Conservation (phyloP, 768 basidiomycete genomes). For the Mycena olivaceomarginata region DNA sequence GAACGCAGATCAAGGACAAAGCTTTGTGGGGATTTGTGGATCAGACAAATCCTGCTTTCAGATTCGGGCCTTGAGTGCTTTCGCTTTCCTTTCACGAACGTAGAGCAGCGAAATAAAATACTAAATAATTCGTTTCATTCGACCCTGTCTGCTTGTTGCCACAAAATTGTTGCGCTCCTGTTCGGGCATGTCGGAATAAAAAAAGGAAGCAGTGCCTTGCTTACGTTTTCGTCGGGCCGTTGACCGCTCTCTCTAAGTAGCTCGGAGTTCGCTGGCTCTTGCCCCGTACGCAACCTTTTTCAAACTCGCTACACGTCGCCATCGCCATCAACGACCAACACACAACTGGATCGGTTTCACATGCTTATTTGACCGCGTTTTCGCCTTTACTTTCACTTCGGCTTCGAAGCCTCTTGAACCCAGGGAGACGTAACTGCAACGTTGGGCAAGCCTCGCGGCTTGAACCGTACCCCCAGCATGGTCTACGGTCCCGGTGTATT, state of each 20-base stretch:
- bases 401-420: constrained; percentile 29
- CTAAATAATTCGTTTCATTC: too few relatives aligned
- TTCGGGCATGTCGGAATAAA: background rate
- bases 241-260: too few relatives aligned
- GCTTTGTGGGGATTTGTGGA: constrained; percentile 40
- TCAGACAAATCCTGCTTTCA: constrained; percentile 34
- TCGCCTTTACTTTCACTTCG: constrained; percentile 29
- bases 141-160: too few relatives aligned
- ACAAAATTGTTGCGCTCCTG: background rate
- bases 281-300: background rate
- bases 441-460: constrained; percentile 26
- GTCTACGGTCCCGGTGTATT: constrained; percentile 38
- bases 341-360: constrained; percentile 23
- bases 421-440: constrained; percentile 34
- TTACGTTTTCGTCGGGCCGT: background rate
- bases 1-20: constrained; percentile 22
- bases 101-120: too few relatives aligned
- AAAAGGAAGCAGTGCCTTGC: too few relatives aligned
- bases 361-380: constrained; percentile 41
- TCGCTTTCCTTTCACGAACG: too few relatives aligned
- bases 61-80: constrained; percentile 29
- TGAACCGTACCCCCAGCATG: constrained; percentile 34
- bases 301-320: background rate
- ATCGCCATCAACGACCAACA: background rate
- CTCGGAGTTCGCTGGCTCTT: too few relatives aligned